These are phyloP conservation scores for Neospora caninum DNA, from an alignment of 169 alveolate genomes.

Conservation along the genomic window DNA sequence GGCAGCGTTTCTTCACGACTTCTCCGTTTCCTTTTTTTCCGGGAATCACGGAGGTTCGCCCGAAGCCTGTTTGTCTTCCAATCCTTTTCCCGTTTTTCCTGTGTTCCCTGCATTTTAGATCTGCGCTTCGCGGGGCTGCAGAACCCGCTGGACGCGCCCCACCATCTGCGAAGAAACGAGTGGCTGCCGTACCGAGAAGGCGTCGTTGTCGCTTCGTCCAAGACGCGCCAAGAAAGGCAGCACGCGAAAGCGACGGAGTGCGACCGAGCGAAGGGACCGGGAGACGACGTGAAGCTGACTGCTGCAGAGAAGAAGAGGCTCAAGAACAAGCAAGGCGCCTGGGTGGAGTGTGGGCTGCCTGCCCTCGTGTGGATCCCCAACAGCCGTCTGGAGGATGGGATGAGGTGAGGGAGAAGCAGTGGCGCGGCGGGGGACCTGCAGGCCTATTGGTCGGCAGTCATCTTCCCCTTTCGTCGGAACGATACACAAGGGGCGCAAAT, in stretches of 20 bases:
- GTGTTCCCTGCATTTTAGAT: background rate
- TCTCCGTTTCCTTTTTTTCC: no score
- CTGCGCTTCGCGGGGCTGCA: slow-evolving; percentile 95
- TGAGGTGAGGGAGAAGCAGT: background rate
- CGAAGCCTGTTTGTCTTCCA: no score
- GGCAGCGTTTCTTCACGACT: no score
- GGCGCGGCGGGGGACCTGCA: background rate
- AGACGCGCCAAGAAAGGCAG: background rate
- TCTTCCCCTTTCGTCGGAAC: no score
- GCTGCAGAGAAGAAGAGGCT: slow-evolving; percentile 18
- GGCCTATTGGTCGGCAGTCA: no score
- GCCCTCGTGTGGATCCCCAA: slow-evolving; percentile 4
- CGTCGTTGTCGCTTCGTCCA: slow-evolving; percentile 42
- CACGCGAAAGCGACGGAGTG: background rate
- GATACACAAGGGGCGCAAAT: no score
- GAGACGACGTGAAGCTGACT: background rate
- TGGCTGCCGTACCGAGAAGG: slow-evolving; percentile 90
- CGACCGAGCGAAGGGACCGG: background rate
- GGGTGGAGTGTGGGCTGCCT: slow-evolving; percentile 30
- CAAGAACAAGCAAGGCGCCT: background rate
- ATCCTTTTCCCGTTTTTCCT: background rate
- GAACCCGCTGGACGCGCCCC: slow-evolving; percentile 99
- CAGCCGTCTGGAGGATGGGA: background rate
- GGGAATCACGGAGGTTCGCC: no score
- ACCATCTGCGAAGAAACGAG: slow-evolving; percentile 95